phyloP scores from a whole-genome alignment of 352 stramenopile species.

The Globisporangium cystogenes region DNA sequence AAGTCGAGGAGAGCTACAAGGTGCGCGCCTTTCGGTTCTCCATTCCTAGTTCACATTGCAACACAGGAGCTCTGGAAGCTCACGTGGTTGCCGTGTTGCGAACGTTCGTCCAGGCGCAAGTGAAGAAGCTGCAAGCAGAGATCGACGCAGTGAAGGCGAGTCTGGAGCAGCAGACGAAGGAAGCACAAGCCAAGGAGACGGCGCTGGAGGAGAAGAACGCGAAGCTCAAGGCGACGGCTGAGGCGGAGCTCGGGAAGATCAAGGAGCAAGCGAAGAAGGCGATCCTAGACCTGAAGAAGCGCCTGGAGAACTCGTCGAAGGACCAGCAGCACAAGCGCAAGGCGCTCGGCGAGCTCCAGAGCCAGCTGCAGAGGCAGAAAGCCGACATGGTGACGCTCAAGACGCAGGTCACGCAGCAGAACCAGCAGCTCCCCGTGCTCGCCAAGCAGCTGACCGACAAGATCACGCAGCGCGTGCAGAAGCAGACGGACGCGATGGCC shows the following conservation, averaged over 20 bases:
- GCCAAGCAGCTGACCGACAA: conserved; percentile 71
- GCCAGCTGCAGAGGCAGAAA: conserved; percentile 54
- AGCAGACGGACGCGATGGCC: conserved; percentile 73
- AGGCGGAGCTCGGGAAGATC: conserved; percentile 73
- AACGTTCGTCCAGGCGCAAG: conserved; percentile 17
- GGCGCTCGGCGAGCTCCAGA: conserved; percentile 29
- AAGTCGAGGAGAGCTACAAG: conserved; percentile 32
- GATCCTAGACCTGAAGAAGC: conserved; percentile 79
- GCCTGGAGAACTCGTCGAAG: conserved; percentile 56
- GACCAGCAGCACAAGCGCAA: conserved; percentile 51
- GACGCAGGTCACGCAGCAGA: conserved; percentile 38
- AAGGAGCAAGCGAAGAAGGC: conserved; percentile 87
- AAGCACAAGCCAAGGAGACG: conserved; percentile 34
- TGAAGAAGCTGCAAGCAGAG: conserved; percentile 32
- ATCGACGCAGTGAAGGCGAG: conserved; percentile 29
- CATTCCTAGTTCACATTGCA: too few relatives aligned
- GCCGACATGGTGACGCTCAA: conserved; percentile 43
- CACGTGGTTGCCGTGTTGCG: not conserved
- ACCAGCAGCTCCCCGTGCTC: conserved; percentile 53
- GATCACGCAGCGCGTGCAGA: conserved; percentile 61
- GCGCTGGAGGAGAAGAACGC: conserved; percentile 61
- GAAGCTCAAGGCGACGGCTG: conserved; percentile 73
- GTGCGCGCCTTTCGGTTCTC: too few relatives aligned
- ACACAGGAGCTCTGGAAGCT: not conserved
- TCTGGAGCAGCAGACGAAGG: conserved; percentile 49